These are phyloP conservation scores for Cystofilobasidium macerans DNA, from an alignment of 768 basidiomycete genomes.

Conservation along the genomic window DNA sequence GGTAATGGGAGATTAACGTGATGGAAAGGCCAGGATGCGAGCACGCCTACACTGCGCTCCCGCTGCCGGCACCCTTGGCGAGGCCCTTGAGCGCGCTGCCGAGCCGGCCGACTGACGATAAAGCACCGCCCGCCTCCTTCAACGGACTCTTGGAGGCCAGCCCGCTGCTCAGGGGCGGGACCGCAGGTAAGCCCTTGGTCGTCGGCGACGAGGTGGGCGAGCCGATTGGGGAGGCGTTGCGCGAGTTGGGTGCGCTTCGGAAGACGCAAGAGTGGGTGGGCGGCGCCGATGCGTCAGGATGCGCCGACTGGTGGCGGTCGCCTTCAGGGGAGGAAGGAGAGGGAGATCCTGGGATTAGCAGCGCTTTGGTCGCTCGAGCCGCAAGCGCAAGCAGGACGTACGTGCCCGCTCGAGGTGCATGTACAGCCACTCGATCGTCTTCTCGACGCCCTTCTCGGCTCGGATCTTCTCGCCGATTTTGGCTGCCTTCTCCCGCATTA, in stretches of 20 bases:
- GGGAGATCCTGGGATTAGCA: neutral
- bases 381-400: neutral
- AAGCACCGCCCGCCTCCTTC: neutral
- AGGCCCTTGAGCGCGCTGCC: conserved; percentile 1
- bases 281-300: no score
- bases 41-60: no score
- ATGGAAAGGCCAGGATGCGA: no score
- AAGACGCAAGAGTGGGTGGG: neutral
- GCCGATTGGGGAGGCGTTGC: neutral
- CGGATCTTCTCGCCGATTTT: conserved; percentile 44
- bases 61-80: neutral
- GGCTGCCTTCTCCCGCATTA: conserved; percentile 55
- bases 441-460: conserved; percentile 50
- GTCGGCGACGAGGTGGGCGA: neutral
- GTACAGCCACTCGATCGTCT: conserved; percentile 50
- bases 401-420: conserved; percentile 45
- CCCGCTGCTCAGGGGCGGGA: neutral
- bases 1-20: no score
- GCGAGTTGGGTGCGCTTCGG: neutral
- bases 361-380: no score
- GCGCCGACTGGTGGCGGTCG: neutral
- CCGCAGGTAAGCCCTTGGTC: neutral
- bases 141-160: neutral
- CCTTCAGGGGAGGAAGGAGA: neutral
- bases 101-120: neutral